Base-by-base conservation (phyloP, 768 basidiomycete species). In the Russula dissimulans region DNA sequence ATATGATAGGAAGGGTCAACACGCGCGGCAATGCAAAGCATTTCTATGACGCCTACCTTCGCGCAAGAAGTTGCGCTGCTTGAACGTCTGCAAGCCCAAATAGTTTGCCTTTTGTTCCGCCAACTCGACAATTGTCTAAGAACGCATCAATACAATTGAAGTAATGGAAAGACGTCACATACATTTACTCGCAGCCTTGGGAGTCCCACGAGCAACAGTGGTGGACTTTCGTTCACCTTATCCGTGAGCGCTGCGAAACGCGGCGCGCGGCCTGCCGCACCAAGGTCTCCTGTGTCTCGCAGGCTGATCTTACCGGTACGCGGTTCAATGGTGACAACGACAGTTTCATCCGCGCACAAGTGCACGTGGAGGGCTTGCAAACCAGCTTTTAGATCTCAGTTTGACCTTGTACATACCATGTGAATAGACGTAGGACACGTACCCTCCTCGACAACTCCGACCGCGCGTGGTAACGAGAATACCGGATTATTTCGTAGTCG, bases 61-160 rank as follows among this genome's bases (percentile, higher is more conserved):
- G 39, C 70, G 75, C 1, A 77, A 69, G 62, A 94, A 83, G 65
- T 89, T 86, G 39, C 90, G 82, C 29, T 77, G 72, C 15, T 84
- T 81, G 71, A 82, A 87, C 58, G 81, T 83, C 69, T 84, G 83
- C 44, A 93, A 72, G n/a, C 93, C 93, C 10, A 95, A 80, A 67
- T 91, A 87, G 62, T 77, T 81, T n/a, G 87, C 89, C 68, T 91
- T 93, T 70, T 89, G 87, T 70, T 94, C 91, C 10, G 86, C 81
- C 15, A 87, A 78, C 57, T 92, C 89, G 45, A 81, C 77, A 61
- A 94, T 91, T 5, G 91, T 91, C 93, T 95, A 64, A n/a, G 14
- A 12, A 18, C 6, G 7, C 31, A 2, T 43, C 31, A 34, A 39
- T 5, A 8, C 3, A 17, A 4, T 15, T 38, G 14, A 56, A 34